Base-by-base conservation (phyloP, 768 basidiomycete species). In the Lyophyllum shimeji region DNA sequence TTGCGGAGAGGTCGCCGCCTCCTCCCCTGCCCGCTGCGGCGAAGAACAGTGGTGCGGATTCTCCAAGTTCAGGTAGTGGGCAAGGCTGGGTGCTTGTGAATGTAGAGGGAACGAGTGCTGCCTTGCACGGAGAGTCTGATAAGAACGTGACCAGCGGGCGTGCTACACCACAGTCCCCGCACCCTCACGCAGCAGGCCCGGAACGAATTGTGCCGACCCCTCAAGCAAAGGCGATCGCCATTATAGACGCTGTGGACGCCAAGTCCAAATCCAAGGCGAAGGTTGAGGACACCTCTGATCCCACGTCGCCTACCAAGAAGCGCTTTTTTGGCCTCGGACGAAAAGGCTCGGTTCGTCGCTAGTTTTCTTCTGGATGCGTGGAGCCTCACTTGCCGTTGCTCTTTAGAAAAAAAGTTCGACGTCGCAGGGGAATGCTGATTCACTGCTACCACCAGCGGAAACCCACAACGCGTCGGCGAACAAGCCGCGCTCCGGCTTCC, bases 11-110 rank as follows among this genome's bases (percentile, higher is more conserved):
- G 24, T 48, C 57, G 11, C 61, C 57, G 9, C 61, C 67, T 11
- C 67, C 69, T 24, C 43, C 55, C n/a, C 53, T 56, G 39, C 58
- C 50, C 48, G 29, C 45, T 37, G 60, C 55, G 31, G 39, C 47
- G n/a, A 31, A 18, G 18, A 31, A 29, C 4, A 46, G 15, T 15
- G 43, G 53, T n/a, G 21, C n/a, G n/a, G 58, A 57, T 29, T 52
- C 53, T 0, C 50, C 52, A 2, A 52, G 21, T 47, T 54, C 47
- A 46, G 72, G 72, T 40, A 76, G 72, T 43, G 78, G 79, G 15
- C 73, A 82, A 62, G 85, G 85, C 23, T 87, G 85, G 85, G 85
- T 87, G 1, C 71, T 87, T 23, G 81, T 87, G 34, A 86, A 84
- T 50, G 79, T 86, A 15, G 84, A 84, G 56, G 75, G 76, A 27